Evolutionary conservation across 2,329 filamentous ascomycete species (phyloP).

Genomic region (Trichoderma sp.): DNA sequence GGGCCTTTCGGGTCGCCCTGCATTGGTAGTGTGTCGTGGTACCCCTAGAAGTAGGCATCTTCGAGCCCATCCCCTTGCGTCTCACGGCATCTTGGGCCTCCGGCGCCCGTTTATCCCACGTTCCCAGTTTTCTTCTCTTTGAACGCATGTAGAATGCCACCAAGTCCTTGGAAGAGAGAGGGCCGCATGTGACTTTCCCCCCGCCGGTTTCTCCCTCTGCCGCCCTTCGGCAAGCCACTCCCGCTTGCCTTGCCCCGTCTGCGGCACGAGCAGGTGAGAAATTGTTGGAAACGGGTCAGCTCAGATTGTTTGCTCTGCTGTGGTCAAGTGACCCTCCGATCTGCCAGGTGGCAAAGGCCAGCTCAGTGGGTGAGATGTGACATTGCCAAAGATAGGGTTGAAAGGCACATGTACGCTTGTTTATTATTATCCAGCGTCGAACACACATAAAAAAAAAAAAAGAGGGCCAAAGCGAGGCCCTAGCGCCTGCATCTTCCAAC

Average conservation of each 20-base stretch:
- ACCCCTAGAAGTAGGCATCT: background rate
- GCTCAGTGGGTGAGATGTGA: background rate
- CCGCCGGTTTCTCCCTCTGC: background rate
- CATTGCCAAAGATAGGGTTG: background rate
- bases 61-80: constrained; percentile 13
- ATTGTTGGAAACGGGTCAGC: background rate
- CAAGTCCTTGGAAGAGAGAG: background rate
- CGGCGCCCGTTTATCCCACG: background rate
- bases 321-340: background rate
- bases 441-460: too few relatives aligned
- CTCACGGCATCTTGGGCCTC: constrained; percentile 8
- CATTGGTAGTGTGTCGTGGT: constrained; percentile 1
- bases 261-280: background rate
- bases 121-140: background rate
- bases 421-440: background rate
- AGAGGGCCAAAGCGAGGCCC: constrained; percentile 17
- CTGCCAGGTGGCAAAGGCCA: background rate
- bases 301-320: background rate
- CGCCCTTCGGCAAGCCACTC: background rate
- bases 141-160: background rate
- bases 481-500: background rate
- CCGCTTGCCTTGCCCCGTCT: background rate
- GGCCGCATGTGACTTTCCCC: constrained; percentile 7
- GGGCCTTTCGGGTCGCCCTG: constrained; percentile 9
- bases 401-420: background rate